Evolutionary conservation across 257 asterid genomes (phyloP).

Genomic region (Scutellaria galericulata): DNA sequence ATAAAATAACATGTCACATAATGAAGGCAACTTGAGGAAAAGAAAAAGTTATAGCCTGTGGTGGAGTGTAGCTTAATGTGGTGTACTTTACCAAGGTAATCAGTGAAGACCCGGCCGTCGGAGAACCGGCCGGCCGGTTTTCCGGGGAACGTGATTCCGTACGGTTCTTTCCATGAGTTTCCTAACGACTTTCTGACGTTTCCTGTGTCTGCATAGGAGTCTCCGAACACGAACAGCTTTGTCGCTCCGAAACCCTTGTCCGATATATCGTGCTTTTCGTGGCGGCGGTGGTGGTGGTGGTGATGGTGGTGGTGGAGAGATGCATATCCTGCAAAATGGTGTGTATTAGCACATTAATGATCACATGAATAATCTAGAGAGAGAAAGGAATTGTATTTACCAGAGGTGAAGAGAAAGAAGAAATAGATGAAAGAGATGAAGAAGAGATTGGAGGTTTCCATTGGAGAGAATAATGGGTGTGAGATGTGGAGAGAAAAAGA

Average conservation of each 20-base stretch:
- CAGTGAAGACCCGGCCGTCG: slow-evolving; percentile 92
- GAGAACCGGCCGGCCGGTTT: slow-evolving; percentile 93
- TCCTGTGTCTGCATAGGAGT: slow-evolving; percentile 92
- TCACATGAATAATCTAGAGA: too few relatives aligned
- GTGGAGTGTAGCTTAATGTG: background rate
- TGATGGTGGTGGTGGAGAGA: slow-evolving; percentile 1
- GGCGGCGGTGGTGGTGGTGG: slow-evolving; percentile 34
- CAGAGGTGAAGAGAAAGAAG: slow-evolving; percentile 52
- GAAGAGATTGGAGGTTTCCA: slow-evolving; percentile 49
- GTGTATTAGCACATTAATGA: background rate
- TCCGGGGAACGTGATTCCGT: slow-evolving; percentile 91
- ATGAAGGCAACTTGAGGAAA: slow-evolving; percentile 23
- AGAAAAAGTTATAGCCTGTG: slow-evolving; percentile 23
- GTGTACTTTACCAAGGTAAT: slow-evolving; percentile 56
- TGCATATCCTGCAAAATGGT: slow-evolving; percentile 35
- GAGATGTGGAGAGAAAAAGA: slow-evolving; percentile 1
- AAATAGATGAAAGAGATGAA: slow-evolving; percentile 37
- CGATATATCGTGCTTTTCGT: slow-evolving; percentile 22
- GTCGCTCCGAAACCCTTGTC: slow-evolving; percentile 43
- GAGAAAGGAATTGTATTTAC: slow-evolving; percentile 27
- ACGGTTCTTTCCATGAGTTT: slow-evolving; percentile 76
- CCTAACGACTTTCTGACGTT: slow-evolving; percentile 59
- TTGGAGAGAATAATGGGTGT: slow-evolving; percentile 28
- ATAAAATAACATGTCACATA: slow-evolving; percentile 7
- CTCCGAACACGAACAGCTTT: slow-evolving; percentile 89